phyloP scores from a whole-genome alignment of 768 basidiomycete species.

The Cubamyces sp. region DNA sequence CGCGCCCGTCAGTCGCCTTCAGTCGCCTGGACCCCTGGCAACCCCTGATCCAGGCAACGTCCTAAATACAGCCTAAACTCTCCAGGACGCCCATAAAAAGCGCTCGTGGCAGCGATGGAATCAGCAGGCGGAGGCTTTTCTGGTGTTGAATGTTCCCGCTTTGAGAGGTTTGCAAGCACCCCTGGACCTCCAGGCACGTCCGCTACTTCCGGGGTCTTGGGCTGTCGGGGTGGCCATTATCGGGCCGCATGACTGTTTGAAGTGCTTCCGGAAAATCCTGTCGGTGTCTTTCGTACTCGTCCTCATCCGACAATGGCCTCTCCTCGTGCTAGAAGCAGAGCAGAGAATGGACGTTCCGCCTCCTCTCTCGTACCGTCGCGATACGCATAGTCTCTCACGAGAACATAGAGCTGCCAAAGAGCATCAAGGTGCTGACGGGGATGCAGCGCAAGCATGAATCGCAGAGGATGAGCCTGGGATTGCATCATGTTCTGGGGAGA shows the following conservation, averaged over 20 bases:
- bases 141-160: neutral
- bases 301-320: neutral
- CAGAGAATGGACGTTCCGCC: neutral
- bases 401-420: neutral
- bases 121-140: constrained; percentile 11
- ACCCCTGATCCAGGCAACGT: constrained; percentile 14
- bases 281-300: constrained; percentile 13
- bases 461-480: constrained; percentile 1
- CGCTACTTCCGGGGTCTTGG: constrained; percentile 8
- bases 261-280: constrained; percentile 15
- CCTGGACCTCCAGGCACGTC: constrained; percentile 5
- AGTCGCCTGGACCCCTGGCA: constrained; percentile 17
- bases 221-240: neutral
- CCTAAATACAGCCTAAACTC: neutral
- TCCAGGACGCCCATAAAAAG: neutral
- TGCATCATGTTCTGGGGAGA: constrained; percentile 13
- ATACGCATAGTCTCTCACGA: neutral
- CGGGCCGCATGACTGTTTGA: constrained; percentile 7
- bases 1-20: neutral
- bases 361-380: neutral
- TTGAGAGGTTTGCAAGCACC: constrained; percentile 2
- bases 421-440: constrained; percentile 10
- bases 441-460: neutral
- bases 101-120: neutral
- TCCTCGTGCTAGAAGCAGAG: constrained; percentile 4